phyloP scores from a whole-genome alignment of 208 protist species.

The Trypanosoma lewisi region DNA sequence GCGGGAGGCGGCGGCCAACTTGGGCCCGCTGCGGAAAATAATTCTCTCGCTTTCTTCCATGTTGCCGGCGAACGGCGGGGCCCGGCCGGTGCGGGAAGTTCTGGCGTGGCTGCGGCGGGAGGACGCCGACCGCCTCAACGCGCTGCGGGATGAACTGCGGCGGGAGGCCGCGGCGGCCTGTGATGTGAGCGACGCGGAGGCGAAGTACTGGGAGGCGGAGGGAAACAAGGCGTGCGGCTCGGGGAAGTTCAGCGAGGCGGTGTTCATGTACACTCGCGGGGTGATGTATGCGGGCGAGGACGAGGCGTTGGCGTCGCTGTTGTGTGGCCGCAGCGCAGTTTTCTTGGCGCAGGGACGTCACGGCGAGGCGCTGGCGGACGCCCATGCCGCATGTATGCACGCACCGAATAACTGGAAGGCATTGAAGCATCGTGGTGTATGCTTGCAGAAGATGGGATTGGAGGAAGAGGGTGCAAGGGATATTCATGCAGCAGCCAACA shows the following conservation, averaged over 20 bases:
- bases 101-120: slow-evolving; percentile 27
- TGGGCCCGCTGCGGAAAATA: slow-evolving; percentile 12
- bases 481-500: slow-evolving; percentile 43
- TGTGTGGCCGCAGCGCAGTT: slow-evolving; percentile 77
- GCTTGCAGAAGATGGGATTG: slow-evolving; percentile 69
- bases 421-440: slow-evolving; percentile 59
- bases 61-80: slow-evolving; percentile 33
- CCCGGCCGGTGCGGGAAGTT: slow-evolving; percentile 51
- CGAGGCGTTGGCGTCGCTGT: slow-evolving; percentile 57
- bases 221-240: slow-evolving; percentile 61
- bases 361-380: slow-evolving; percentile 67
- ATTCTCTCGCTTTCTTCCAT: slow-evolving; percentile 26
- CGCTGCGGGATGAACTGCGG: slow-evolving; percentile 36
- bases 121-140: slow-evolving; percentile 34
- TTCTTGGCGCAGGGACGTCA: slow-evolving; percentile 56
- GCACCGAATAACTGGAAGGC: slow-evolving; percentile 73
- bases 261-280: slow-evolving; percentile 72
- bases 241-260: slow-evolving; percentile 37
- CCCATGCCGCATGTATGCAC: slow-evolving; percentile 45
- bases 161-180: slow-evolving; percentile 29
- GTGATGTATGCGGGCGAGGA: slow-evolving; percentile 66
- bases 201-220: slow-evolving; percentile 76
- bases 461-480: slow-evolving; percentile 46
- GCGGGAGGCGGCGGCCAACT: slow-evolving; percentile 19
- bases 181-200: slow-evolving; percentile 48